Evolutionary conservation across 345 rosid genomes (phyloP), one percentile per base, ranked within the genome.

Genomic region (Firmiana major): DNA sequence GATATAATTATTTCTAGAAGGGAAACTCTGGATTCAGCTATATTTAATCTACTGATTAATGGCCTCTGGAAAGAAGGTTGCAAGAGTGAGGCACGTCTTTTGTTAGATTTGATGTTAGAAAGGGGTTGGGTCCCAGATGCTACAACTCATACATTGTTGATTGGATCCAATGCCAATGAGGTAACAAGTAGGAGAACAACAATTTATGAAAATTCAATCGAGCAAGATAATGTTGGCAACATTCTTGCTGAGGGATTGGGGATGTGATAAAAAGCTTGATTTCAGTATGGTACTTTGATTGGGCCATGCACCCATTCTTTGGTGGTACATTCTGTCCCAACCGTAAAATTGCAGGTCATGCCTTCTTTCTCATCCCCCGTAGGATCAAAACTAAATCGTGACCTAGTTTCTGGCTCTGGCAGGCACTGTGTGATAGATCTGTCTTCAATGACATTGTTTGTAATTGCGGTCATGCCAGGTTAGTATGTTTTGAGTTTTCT

Each of bases 111-210:
- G 58, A 89, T 87, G 92, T 76, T 89, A 82, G 88, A 83, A 80
- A 89, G 66, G 75, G 89, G 88, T 68, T 89, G 88, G 87, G 81
- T 87, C 8, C 90, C 89, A 0, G 86, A 84, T 84, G 76, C 85
- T 58, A 54, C 59, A 21, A 84, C 87, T 36, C 92, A 89, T 59
- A n/a, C 80, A 22, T 82, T 82, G 82, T 76, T 89, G 77, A 78
- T 86, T 62, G 88, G 89, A 31, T 82, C 81, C n/a, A 46, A 26
- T 77, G 54, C 48, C 55, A 31, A 34, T 31, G 79, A 80, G 75
- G 83, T 76, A 78, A 80, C 34, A 59, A 49, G 74, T 26, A 57
- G 65, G 51, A 59, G 67, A 79, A 58, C 21, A 17, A 45, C 45
- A 66, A 54, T 21, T 0, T 42, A 15, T 76, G 81, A 63, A 57